Evolutionary conservation across 2,329 filamentous ascomycete genomes (phyloP).

Genomic region (Hymenoscyphus scutula): DNA sequence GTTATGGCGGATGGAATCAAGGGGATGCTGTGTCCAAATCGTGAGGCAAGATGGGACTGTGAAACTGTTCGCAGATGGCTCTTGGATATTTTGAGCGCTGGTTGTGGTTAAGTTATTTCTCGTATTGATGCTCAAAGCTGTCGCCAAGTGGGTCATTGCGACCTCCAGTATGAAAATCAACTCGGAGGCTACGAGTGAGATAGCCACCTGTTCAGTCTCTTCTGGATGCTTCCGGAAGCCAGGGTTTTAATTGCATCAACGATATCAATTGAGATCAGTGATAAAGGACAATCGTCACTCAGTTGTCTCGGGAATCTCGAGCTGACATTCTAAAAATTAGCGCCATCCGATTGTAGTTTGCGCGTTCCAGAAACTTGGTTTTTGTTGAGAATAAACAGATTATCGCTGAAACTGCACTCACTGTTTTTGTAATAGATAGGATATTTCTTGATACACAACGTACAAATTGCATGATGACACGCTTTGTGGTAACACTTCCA

Average conservation of each 20-base stretch:
- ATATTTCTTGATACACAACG: neutral
- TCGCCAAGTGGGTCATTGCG: neutral
- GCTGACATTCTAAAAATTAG: no score
- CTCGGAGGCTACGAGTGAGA: neutral
- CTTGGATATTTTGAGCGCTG: neutral
- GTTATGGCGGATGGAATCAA: slow-evolving; percentile 29
- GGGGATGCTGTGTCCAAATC: slow-evolving; percentile 22
- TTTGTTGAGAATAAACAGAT: neutral
- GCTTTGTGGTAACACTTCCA: neutral
- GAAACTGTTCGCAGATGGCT: slow-evolving; percentile 26
- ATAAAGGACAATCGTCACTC: neutral
- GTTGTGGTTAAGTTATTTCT: neutral
- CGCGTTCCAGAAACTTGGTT: neutral
- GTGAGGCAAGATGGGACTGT: slow-evolving; percentile 25
- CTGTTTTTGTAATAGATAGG: neutral
- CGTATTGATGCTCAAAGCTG: neutral
- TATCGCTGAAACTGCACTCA: neutral
- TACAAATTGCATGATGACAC: neutral
- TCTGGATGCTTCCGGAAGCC: neutral
- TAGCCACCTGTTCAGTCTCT: no score
- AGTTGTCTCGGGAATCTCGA: neutral
- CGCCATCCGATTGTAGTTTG: neutral
- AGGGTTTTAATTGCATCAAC: neutral
- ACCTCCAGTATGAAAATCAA: neutral
- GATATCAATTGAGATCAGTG: no score